Percentiles rank a stretch among this genome's conserved stretches.
Evolutionary conservation across 108 stramenopile species (phyloP).

Genomic region (Skeletonema potamos): DNA sequence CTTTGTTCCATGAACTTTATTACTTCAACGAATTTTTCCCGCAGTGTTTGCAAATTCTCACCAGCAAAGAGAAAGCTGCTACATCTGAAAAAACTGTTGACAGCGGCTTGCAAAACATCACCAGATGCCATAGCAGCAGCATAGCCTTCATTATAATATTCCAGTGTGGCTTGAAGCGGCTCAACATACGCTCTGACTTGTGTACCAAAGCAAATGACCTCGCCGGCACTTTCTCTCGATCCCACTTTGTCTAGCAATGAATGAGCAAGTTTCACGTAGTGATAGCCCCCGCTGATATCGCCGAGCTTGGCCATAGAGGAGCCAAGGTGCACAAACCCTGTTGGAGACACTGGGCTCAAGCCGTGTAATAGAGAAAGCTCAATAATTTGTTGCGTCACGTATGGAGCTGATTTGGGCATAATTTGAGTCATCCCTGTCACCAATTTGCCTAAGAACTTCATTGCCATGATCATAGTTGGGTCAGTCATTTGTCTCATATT

Average conservation of each 20-base stretch:
- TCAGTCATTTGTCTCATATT: slow-evolving; percentile 6
- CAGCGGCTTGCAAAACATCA: too few species aligned
- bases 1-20: too few species aligned
- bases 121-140: slow-evolving; percentile 10
- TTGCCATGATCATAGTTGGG: slow-evolving; percentile 11
- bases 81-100: too few species aligned
- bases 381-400: not conserved
- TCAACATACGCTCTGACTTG: not conserved
- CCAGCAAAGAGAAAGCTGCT: too few species aligned
- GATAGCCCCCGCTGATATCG: slow-evolving; percentile 2
- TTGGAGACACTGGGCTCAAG: slow-evolving; percentile 3
- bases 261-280: slow-evolving; percentile 6
- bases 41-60: too few species aligned
- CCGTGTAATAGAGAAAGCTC: slow-evolving; percentile 4
- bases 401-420: not conserved
- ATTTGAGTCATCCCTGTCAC: not conserved
- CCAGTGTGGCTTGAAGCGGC: not conserved
- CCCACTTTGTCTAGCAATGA: too few species aligned
- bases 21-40: too few species aligned
- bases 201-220: not conserved
- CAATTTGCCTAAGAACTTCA: slow-evolving; percentile 8
- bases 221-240: slow-evolving; percentile 2
- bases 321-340: slow-evolving; percentile 14
- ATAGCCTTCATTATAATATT: not conserved
- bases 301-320: not conserved